phyloP scores from a whole-genome alignment of 2,329 filamentous ascomycete species.

The Hypoxylon sp. region DNA sequence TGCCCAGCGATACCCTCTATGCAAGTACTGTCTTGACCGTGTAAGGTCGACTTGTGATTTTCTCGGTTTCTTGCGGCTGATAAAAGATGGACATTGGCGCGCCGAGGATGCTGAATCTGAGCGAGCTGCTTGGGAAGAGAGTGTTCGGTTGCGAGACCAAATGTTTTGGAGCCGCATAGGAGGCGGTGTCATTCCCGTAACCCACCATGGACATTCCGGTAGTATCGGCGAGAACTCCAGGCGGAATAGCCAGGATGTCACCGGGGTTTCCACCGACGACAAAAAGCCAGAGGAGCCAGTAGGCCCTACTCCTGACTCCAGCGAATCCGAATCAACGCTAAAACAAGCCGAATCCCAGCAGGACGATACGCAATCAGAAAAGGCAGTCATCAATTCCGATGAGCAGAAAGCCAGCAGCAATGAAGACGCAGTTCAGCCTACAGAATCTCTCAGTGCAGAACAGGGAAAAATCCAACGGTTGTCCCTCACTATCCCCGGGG shows the following conservation, averaged over 20 bases:
- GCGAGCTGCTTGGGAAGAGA: constrained; percentile 93
- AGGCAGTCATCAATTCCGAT: constrained; percentile 7
- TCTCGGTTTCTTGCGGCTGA: constrained; percentile 86
- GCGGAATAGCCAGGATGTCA: constrained; percentile 48
- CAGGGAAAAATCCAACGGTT: constrained; percentile 43
- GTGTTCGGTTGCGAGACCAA: constrained; percentile 84
- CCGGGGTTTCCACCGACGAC: constrained; percentile 20
- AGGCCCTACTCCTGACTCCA: constrained; percentile 20
- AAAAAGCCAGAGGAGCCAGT: constrained; percentile 14
- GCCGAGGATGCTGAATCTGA: constrained; percentile 85
- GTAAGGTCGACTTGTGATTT: constrained; percentile 92
- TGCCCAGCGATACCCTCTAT: constrained; percentile 88
- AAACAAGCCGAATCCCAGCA: constrained; percentile 10
- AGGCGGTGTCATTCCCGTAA: constrained; percentile 83
- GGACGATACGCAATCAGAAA: constrained; percentile 20
- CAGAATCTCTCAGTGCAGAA: constrained; percentile 35
- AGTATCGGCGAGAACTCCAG: constrained; percentile 47
- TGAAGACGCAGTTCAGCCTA: constrained; percentile 36
- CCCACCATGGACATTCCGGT: constrained; percentile 36
- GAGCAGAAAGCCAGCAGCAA: neutral
- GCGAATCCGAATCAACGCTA: constrained; percentile 19
- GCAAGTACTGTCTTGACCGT: constrained; percentile 84
- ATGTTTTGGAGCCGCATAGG: constrained; percentile 98
- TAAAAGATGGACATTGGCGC: constrained; percentile 92
- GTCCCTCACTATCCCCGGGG: constrained; percentile 50